phyloP scores from a whole-genome alignment of 2,329 filamentous ascomycete genomes.

The Juglanconis sp. region DNA sequence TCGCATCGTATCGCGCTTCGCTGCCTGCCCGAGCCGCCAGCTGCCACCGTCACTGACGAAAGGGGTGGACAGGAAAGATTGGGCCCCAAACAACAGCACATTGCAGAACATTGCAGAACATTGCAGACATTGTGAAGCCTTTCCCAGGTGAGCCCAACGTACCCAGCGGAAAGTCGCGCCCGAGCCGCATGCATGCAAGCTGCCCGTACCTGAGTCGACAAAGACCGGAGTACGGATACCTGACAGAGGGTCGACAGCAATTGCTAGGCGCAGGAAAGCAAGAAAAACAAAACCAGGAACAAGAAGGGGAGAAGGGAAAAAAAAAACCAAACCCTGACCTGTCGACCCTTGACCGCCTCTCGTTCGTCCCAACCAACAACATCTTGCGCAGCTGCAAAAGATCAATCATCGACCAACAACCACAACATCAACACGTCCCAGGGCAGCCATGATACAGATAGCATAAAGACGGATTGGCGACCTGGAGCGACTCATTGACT shows the following conservation, averaged over 20 bases:
- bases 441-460: slow-evolving; percentile 11
- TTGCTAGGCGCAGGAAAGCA: background rate
- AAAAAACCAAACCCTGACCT: background rate
- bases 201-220: slow-evolving; percentile 7
- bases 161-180: background rate
- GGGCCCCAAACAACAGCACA: slow-evolving; percentile 1
- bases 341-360: slow-evolving; percentile 8
- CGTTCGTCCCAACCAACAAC: too few relatives aligned
- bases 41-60: background rate
- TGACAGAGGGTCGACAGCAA: too few relatives aligned
- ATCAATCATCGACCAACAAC: background rate
- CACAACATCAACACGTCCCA: background rate
- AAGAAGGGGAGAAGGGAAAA: background rate
- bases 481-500: background rate
- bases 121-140: background rate
- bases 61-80: background rate
- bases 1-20: background rate
- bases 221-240: background rate
- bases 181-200: slow-evolving; percentile 5
- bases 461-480: background rate
- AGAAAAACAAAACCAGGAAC: background rate
- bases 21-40: background rate
- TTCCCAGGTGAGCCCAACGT: background rate
- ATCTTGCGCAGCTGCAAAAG: too few relatives aligned
- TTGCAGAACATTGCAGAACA: background rate